phyloP scores from a whole-genome alignment of 306 rosid species.

The Clitoria ternatea region DNA sequence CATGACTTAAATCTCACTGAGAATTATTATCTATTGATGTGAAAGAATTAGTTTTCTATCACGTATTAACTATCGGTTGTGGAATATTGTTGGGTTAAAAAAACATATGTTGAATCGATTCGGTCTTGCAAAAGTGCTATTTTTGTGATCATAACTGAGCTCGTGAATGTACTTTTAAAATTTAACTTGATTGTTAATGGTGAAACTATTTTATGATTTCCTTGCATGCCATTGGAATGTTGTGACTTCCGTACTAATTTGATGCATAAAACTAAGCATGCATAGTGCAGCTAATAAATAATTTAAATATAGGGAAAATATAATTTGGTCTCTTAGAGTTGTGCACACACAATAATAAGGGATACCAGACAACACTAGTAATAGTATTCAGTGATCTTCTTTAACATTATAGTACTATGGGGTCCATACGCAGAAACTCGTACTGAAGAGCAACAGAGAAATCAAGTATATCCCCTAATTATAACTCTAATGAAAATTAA shows the following conservation, averaged over 20 bases:
- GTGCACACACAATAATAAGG: conserved; percentile 16
- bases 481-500: background rate
- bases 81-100: too few relatives aligned
- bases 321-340: conserved; percentile 30
- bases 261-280: conserved; percentile 19
- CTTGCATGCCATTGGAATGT: conserved; percentile 20
- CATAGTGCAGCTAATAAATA: background rate
- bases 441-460: background rate
- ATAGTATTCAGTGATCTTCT: conserved; percentile 11
- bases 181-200: background rate
- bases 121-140: background rate
- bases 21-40: too few relatives aligned
- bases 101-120: background rate
- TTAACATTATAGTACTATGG: conserved; percentile 12
- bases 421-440: conserved; percentile 26
- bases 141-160: background rate
- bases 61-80: too few relatives aligned
- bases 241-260: conserved; percentile 19
- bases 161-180: conserved; percentile 14
- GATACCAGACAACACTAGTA: conserved; percentile 17
- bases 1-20: too few relatives aligned
- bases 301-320: conserved; percentile 1
- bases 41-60: too few relatives aligned
- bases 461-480: background rate
- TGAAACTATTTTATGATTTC: conserved; percentile 22